Evolutionary conservation across 164 flowering plant genomes (phyloP).

Genomic region (Vitis cinerea): DNA sequence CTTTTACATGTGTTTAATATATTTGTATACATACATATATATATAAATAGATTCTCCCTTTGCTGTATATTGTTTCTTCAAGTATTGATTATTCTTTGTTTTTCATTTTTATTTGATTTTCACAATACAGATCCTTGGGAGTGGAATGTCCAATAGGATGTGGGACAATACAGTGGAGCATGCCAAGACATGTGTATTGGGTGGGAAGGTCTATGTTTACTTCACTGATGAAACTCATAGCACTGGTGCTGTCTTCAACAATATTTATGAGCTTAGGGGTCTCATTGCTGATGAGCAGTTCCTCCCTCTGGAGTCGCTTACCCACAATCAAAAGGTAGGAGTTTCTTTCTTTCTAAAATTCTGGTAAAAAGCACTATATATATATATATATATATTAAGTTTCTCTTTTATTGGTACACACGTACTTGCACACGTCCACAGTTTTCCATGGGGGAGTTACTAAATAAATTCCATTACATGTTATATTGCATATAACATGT

Average conservation of each 20-base stretch:
- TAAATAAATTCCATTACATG: too few species aligned
- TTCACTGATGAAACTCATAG: slow-evolving; percentile 33
- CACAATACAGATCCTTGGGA: slow-evolving; percentile 48
- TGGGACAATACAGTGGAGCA: slow-evolving; percentile 72
- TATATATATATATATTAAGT: too few species aligned
- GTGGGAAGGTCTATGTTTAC: slow-evolving; percentile 56
- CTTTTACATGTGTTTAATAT: not conserved
- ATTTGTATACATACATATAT: not conserved
- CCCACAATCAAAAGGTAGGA: slow-evolving; percentile 51
- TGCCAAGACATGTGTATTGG: slow-evolving; percentile 58
- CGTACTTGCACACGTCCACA: too few species aligned
- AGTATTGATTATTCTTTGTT: not conserved
- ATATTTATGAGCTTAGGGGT: slow-evolving; percentile 56
- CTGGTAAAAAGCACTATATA: not conserved
- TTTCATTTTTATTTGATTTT: not conserved
- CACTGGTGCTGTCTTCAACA: slow-evolving; percentile 51
- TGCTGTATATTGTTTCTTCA: not conserved
- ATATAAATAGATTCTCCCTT: not conserved
- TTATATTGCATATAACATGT: too few species aligned
- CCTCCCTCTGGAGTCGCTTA: slow-evolving; percentile 44
- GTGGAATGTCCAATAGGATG: slow-evolving; percentile 69
- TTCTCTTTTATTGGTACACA: too few species aligned
- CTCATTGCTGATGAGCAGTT: slow-evolving; percentile 51
- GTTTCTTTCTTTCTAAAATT: not conserved
- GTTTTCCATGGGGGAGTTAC: too few species aligned